Conservation (phyloP, 257 asterid genomes). For the Solanum chaucha region DNA sequence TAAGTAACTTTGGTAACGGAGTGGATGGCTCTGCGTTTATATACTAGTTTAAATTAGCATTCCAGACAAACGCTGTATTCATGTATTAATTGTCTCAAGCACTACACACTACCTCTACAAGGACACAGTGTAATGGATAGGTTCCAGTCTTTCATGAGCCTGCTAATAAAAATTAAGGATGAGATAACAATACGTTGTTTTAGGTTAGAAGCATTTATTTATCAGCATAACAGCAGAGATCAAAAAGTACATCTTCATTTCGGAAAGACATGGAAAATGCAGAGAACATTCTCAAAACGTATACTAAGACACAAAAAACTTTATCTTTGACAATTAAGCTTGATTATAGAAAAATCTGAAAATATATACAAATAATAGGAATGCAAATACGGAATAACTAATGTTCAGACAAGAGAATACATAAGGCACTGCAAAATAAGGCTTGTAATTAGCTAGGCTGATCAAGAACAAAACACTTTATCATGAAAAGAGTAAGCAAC, state of each 20-base stretch:
- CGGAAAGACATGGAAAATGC: not conserved
- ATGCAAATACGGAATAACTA: not conserved
- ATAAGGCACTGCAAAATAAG: not conserved
- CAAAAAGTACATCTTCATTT: not conserved
- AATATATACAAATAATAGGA: not conserved
- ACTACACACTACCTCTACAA: conserved; percentile 53
- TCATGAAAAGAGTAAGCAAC: not conserved
- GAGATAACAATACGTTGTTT: not conserved
- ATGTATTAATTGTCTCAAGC: not conserved
- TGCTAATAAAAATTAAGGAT: conserved; percentile 9
- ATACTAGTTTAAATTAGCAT: not conserved
- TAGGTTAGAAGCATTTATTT: not conserved
- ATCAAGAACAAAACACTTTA: not conserved
- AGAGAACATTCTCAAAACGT: not conserved
- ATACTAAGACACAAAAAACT: not conserved
- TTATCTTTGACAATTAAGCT: not conserved
- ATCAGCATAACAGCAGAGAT: not conserved
- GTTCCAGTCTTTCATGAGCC: conserved; percentile 46
- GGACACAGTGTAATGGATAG: conserved; percentile 55
- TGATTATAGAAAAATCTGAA: not conserved
- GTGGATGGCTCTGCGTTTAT: conserved; percentile 44
- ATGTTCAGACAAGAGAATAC: not conserved
- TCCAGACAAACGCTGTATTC: not conserved
- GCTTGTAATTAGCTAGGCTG: not conserved
- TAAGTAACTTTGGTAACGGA: conserved; percentile 24